Evolutionary conservation across 2,329 filamentous ascomycete genomes (phyloP).

Genomic region (Talaromyces sp.): DNA sequence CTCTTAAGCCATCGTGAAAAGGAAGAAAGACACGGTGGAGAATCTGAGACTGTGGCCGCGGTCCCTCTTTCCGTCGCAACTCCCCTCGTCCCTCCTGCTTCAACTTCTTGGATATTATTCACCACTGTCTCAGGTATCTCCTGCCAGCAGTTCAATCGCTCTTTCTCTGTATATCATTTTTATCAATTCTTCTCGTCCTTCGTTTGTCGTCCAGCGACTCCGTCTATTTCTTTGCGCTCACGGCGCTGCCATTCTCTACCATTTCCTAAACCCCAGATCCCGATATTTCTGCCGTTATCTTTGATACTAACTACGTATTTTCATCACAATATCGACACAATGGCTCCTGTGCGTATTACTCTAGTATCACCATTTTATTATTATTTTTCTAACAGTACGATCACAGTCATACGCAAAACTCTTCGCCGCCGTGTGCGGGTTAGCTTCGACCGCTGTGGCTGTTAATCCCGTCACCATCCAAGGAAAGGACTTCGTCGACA

Average conservation of each 20-base stretch:
- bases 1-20: too few species aligned
- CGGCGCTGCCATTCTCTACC: slow-evolving; percentile 11
- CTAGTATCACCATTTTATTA: background rate
- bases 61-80: background rate
- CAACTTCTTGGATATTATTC: slow-evolving; percentile 1
- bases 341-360: slow-evolving; percentile 8
- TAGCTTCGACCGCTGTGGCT: slow-evolving; percentile 45
- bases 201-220: slow-evolving; percentile 6
- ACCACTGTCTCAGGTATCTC: background rate
- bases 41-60: background rate
- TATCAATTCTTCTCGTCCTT: slow-evolving; percentile 6
- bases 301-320: background rate
- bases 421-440: slow-evolving; percentile 37
- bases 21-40: background rate
- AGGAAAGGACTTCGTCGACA: slow-evolving; percentile 59
- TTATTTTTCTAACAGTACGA: background rate
- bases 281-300: background rate
- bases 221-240: background rate
- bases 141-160: background rate
- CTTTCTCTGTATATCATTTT: background rate
- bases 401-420: slow-evolving; percentile 29
- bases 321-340: slow-evolving; percentile 4
- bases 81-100: background rate
- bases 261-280: background rate
- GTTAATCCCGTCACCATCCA: slow-evolving; percentile 54